These are phyloP conservation scores for Sicyos baderoa DNA, from an alignment of 306 rosid genomes.

Conservation along the genomic window DNA sequence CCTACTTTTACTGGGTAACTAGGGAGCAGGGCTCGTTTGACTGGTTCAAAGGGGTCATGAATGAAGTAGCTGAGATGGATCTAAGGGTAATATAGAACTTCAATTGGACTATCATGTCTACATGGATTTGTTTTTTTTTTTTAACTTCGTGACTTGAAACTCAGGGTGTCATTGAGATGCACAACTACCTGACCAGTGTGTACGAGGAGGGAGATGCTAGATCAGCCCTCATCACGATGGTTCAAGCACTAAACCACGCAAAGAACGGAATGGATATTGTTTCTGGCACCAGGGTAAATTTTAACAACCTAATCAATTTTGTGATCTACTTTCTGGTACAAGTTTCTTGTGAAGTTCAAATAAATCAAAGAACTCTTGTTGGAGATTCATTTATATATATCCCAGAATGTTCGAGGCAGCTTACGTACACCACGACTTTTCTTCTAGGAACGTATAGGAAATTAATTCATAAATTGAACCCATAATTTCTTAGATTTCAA, in stretches of 20 bases:
- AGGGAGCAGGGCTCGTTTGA: slow-evolving; percentile 99
- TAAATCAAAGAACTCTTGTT: neutral
- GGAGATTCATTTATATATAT: neutral
- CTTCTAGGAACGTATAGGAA: too few relatives aligned
- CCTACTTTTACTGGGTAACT: slow-evolving; percentile 97
- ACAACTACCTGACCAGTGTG: slow-evolving; percentile 96
- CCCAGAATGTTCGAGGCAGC: too few relatives aligned
- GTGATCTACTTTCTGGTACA: neutral
- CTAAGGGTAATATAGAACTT: slow-evolving; percentile 52
- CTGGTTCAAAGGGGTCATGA: slow-evolving; percentile 99
- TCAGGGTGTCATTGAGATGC: slow-evolving; percentile 99
- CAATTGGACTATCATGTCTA: neutral
- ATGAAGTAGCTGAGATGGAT: slow-evolving; percentile 92
- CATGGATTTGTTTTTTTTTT: neutral
- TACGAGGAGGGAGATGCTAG: slow-evolving; percentile 98
- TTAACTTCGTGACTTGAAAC: slow-evolving; percentile 25
- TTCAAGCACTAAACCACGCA: slow-evolving; percentile 98
- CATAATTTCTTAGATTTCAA: too few relatives aligned
- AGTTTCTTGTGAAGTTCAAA: slow-evolving; percentile 3
- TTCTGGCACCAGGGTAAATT: slow-evolving; percentile 83
- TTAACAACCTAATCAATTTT: neutral
- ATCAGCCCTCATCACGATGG: slow-evolving; percentile 98
- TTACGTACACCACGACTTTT: too few relatives aligned
- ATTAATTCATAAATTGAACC: too few relatives aligned
- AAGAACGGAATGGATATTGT: slow-evolving; percentile 96